Evolutionary conservation across 108 stramenopile species (phyloP).

Genomic region (Thalassiosira profunda): DNA sequence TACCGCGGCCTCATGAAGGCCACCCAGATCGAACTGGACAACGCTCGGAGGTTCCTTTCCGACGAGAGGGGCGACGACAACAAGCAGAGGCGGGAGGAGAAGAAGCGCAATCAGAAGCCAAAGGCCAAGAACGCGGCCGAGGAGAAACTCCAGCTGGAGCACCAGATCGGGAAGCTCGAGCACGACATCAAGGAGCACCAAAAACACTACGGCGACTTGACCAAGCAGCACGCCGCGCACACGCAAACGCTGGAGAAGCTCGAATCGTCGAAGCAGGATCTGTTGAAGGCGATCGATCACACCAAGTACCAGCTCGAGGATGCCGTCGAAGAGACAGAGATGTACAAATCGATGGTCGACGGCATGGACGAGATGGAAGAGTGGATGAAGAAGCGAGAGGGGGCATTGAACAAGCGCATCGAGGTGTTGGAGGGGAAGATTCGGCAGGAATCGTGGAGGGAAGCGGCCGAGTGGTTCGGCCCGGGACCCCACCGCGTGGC

Average conservation of each 20-base stretch:
- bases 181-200: neutral
- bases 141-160: neutral
- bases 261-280: neutral
- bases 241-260: neutral
- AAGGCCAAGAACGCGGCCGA: neutral
- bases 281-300: neutral
- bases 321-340: neutral
- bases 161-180: no score
- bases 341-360: neutral
- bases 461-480: constrained; percentile 63
- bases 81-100: neutral
- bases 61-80: no score
- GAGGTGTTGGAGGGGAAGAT: constrained; percentile 28
- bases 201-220: no score
- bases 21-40: neutral
- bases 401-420: constrained; percentile 45
- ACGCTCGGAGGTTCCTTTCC: no score
- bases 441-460: constrained; percentile 23
- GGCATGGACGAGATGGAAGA: constrained; percentile 22
- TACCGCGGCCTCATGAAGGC: neutral
- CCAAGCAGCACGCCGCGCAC: no score
- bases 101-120: no score
- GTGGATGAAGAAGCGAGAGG: constrained; percentile 50
- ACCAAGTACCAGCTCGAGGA: neutral
- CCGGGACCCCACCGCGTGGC: constrained; percentile 75